Base-by-base conservation (phyloP, 1,284 basidiomycete genomes). In the Albatrellus sp. region DNA sequence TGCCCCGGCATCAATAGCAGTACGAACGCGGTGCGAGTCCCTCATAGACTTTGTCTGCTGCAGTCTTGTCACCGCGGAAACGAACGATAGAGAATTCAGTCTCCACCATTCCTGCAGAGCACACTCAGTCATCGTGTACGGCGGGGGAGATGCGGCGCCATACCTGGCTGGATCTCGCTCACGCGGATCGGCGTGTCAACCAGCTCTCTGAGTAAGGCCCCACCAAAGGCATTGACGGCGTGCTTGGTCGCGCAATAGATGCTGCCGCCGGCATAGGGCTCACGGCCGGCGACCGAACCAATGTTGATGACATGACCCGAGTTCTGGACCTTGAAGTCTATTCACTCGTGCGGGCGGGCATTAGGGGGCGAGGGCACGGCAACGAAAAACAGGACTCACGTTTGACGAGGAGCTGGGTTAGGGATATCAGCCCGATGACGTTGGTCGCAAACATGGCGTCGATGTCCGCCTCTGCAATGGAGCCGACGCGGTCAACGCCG, bases 271-370 rank as follows among this genome's bases (percentile, higher is more conserved):
- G 80, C 79, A 57, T 99, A 98, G 0, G 94, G 64, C 59, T 98
- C 94, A 13, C 81, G 70, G 35, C 94, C 91, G 37, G 90, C 92
- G 47, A 99, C 79, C 11, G 90, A 93, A 5, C 96, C 93, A 47
- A 99, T 70, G 64, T 96, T 94, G 67, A 99, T 96, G 53, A 99
- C 71, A 65, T 97, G 93, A 0, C 96, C 96, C 0, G 79, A 65
- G 53, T 87, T 78, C 56, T 80, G 83, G 50, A 73, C 74, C 66
- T 92, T 98, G 76, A 98, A 97, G 52, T 90, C 90, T 83, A 34
- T 16, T 1, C 17, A 5, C 32, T 24, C 24, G 24, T 7, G 7
- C 24, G 3, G 24, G 24, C 24, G 3, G 24, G 24, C 24, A 7
- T 24, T 7, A 24, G 24, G 24, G 7, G 24, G 46, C 17, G 30